Evolutionary conservation across 176 grass and related monocot genomes (phyloP), one percentile per base, ranked within the genome.

Genomic region (Musa schizocarpa): DNA sequence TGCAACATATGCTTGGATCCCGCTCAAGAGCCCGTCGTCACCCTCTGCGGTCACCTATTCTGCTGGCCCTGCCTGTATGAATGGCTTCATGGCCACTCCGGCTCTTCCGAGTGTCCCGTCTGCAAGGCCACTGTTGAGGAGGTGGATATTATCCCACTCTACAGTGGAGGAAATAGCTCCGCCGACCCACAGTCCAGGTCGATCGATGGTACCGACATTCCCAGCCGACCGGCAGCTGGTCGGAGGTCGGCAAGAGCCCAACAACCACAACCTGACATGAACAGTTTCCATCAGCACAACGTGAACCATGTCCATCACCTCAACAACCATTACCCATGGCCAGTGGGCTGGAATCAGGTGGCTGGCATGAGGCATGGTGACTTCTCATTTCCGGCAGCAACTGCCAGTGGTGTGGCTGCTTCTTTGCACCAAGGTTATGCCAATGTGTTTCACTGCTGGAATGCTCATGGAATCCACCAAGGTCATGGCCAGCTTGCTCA

Each of bases 1-100:
- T 75, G 73, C 54, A 75, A 75, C 73, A 75, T 75, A 56, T 75
- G 73, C 73, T 75, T 75, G 43, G 73, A 75, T 19, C 55, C 55
- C 26, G 73, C 73, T 12, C 73, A 59, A 23, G 73, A 75, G 26
- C 73, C 73, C 6, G 55, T 75, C 11, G 73, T 75, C 73, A 75
- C 73, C 8, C 73, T 75, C 73, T 75, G 73, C 54, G 73, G 73
- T 11, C 73, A 75, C 54, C 73, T 75, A 2, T 75, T 75, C 55
- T 75, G 73, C 54, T 75, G 73, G 73, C 73, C 73, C 54, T 75
- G 73, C 14, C 73, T 75, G 17, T 75, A 75, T 4, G 25, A 75
- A 75, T 75, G 73, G 73, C 73, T 75, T 54, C 73, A 75, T 59
- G 73, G 26, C 55, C 73, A 75, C 29, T 29, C 73, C 54, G 16